phyloP scores from a whole-genome alignment of 306 rosid species.

The Dalbergia cochinchinensis region DNA sequence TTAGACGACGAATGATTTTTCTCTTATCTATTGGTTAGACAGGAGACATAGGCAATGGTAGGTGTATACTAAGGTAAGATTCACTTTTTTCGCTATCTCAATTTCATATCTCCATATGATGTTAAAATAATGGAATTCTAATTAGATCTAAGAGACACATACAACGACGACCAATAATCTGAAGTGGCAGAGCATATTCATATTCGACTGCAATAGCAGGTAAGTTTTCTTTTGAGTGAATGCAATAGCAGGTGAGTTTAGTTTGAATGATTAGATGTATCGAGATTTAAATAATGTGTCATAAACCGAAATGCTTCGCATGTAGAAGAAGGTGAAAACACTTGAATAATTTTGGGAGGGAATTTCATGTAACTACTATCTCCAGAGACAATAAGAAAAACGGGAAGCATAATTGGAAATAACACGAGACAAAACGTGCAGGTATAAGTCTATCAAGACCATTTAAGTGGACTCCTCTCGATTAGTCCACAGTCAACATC shows the following conservation, averaged over 20 bases:
- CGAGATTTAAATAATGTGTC: no score
- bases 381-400: neutral
- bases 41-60: no score
- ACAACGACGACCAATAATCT: neutral
- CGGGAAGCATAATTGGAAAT: neutral
- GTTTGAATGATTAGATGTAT: no score
- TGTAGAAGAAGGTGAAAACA: neutral
- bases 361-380: neutral
- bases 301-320: no score
- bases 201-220: neutral
- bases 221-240: no score
- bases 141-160: neutral
- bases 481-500: slow-evolving; percentile 17
- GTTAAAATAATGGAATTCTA: no score
- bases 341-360: neutral
- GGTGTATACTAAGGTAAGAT: no score
- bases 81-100: no score
- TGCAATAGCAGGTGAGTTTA: no score
- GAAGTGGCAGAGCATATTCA: neutral
- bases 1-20: no score
- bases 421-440: neutral
- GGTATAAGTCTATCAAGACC: neutral
- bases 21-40: no score
- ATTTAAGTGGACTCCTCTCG: neutral
- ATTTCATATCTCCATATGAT: no score